Conservation (phyloP, 1,284 basidiomycete species). For the Athelia psychrophila region DNA sequence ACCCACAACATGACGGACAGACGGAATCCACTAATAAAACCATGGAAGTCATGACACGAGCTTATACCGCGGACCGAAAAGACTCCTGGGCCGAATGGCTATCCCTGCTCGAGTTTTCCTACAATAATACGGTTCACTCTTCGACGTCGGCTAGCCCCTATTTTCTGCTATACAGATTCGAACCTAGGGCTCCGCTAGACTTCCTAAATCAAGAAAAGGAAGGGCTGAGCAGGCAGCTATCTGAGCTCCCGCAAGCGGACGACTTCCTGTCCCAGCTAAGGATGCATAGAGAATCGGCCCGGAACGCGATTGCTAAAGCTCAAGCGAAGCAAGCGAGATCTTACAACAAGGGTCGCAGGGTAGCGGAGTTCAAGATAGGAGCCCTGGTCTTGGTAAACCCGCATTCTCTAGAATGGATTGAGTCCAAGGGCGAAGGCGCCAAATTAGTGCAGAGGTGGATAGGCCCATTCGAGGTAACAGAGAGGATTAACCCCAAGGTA, state of each 20-base stretch:
- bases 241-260: slow-evolving; percentile 1
- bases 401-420: slow-evolving; percentile 15
- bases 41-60: slow-evolving; percentile 12
- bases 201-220: not conserved
- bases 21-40: slow-evolving; percentile 24
- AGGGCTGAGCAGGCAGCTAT: not conserved
- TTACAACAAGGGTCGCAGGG: slow-evolving; percentile 8
- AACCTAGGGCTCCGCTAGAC: slow-evolving; percentile 8
- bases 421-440: slow-evolving; percentile 16
- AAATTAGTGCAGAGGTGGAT: slow-evolving; percentile 21
- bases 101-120: slow-evolving; percentile 16
- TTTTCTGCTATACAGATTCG: slow-evolving; percentile 15
- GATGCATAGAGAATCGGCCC: slow-evolving; percentile 10
- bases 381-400: slow-evolving; percentile 20
- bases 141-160: slow-evolving; percentile 15
- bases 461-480: slow-evolving; percentile 21
- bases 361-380: slow-evolving; percentile 12
- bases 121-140: slow-evolving; percentile 17
- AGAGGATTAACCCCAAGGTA: slow-evolving; percentile 13
- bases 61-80: slow-evolving; percentile 9
- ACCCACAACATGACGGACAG: slow-evolving; percentile 32
- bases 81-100: slow-evolving; percentile 20
- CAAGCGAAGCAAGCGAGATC: slow-evolving; percentile 7
- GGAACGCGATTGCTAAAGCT: slow-evolving; percentile 12
- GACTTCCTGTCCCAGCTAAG: slow-evolving; percentile 3